These are phyloP conservation scores for Mastigamoeba balamuthi DNA, from an alignment of 78 protist genomes.

Conservation along the genomic window DNA sequence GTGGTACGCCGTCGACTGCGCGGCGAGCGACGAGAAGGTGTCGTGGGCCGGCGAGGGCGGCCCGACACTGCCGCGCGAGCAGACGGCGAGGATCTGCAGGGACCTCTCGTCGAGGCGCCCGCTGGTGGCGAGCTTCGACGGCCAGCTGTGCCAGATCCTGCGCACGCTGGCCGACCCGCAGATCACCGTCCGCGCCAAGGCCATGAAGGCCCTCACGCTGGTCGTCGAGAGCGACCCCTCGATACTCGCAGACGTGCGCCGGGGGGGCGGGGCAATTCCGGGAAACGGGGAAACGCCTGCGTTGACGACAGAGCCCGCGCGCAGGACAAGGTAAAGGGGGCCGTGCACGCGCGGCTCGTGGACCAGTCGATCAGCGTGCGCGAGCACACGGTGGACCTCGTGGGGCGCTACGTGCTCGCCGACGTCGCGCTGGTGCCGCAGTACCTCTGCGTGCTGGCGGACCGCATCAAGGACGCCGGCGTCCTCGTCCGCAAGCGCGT, in stretches of 20 bases:
- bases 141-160: slow-evolving; percentile 5
- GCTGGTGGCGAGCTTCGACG: no score
- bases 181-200: slow-evolving; percentile 21
- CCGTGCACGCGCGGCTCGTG: no score
- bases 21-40: no score
- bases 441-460: slow-evolving; percentile 19
- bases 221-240: slow-evolving; percentile 34
- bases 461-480: slow-evolving; percentile 22
- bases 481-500: slow-evolving; percentile 40
- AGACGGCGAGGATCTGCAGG: no score
- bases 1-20: no score
- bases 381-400: slow-evolving; percentile 35
- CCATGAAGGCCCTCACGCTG: slow-evolving; percentile 28
- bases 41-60: no score
- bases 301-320: no score
- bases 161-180: slow-evolving; percentile 11
- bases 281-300: no score
- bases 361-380: slow-evolving; percentile 31
- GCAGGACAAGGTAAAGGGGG: no score
- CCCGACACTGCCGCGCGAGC: no score
- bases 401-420: slow-evolving; percentile 17
- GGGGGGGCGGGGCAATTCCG: no score
- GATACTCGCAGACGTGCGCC: slow-evolving; percentile 18
- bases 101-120: no score
- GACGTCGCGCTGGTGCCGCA: slow-evolving; percentile 22